Evolutionary conservation across 768 basidiomycete genomes (phyloP), one percentile per base, ranked within the genome.

Genomic region (Leccinum uliginosum): DNA sequence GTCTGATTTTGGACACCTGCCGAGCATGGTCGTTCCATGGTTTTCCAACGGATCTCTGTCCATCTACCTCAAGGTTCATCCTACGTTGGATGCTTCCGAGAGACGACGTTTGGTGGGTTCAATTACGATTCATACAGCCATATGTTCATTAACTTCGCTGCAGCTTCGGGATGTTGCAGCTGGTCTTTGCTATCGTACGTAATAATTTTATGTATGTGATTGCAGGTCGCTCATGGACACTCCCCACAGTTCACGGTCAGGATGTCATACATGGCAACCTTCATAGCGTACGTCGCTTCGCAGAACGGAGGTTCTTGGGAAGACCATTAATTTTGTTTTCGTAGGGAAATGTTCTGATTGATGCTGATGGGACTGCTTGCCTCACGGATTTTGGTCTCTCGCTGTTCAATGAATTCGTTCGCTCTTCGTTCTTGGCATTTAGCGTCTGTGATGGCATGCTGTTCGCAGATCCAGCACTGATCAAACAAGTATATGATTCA

Each of bases 331-430:
- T 14, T n/a, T 26, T 35, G 40, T 30, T 17, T 43, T 9, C 17
- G 21, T 30, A 69, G 70, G 68, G 46, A 17, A 82, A 82, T 56
- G 75, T 82, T 48, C 70, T 82, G 21, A 73, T 82, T 17, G 73
- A 73, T 6, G 70, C 67, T 6, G 26, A 69, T 5, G 71, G 72
- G 17, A 65, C 71, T 8, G 80, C 80, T 21, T 76, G 76, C 49
- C 67, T 82, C 9, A 73, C 78, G 2, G 80, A 82, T 59, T 82
- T 81, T 58, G 80, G 80, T 7, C 69, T 80, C 23, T 69, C 67
- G 2, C 21, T 69, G 12, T 44, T 62, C 53, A 52, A 11, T 10
- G 71, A 71, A 24, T 65, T 71, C 21, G 40, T 60, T 50, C 70
- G 62, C 15, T 66, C 70, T 34, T 53, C 68, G 10, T 69, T 71